Conservation (phyloP, 2,329 filamentous ascomycete genomes). For the Acephala macrosclerotiorum region DNA sequence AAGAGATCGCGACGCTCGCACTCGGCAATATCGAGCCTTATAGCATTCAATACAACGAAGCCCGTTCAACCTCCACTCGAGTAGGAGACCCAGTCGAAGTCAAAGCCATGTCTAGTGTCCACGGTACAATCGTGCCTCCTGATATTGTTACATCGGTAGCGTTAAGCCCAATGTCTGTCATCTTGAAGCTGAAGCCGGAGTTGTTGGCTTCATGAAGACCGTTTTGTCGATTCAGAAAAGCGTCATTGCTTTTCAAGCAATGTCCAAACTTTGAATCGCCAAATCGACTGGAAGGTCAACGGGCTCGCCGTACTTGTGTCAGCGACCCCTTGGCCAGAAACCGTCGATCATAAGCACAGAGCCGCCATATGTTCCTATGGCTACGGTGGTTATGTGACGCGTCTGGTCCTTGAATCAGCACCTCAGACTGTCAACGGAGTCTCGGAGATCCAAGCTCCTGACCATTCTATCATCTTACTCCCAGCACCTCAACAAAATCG, state of each 20-base stretch:
- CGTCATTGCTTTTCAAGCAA: constrained; percentile 34
- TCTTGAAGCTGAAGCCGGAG: constrained; percentile 33
- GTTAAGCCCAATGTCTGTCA: constrained; percentile 37
- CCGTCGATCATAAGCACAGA: not conserved
- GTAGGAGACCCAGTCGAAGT: constrained; percentile 29
- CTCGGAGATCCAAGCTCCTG: not conserved
- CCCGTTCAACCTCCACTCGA: constrained; percentile 28
- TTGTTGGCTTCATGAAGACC: constrained; percentile 33
- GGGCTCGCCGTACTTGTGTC: constrained; percentile 21
- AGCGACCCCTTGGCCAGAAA: constrained; percentile 5
- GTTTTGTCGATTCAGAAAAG: constrained; percentile 32
- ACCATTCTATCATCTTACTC: not conserved
- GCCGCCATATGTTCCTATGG: constrained; percentile 45
- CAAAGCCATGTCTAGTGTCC: constrained; percentile 4
- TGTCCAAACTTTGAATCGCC: constrained; percentile 14
- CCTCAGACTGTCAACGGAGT: constrained; percentile 1
- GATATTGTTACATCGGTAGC: constrained; percentile 5
- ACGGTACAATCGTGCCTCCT: not conserved
- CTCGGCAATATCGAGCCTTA: constrained; percentile 24
- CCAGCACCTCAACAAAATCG: constrained; percentile 12
- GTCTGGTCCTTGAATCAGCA: constrained; percentile 43
- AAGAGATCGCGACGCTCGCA: constrained; percentile 40
- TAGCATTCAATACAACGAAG: constrained; percentile 46
- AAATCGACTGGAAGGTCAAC: constrained; percentile 45
- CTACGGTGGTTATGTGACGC: constrained; percentile 47